These are phyloP conservation scores for Hyphopichia wangnamkhiaoensis DNA, from an alignment of 1,139 yeast species.

Conservation along the genomic window DNA sequence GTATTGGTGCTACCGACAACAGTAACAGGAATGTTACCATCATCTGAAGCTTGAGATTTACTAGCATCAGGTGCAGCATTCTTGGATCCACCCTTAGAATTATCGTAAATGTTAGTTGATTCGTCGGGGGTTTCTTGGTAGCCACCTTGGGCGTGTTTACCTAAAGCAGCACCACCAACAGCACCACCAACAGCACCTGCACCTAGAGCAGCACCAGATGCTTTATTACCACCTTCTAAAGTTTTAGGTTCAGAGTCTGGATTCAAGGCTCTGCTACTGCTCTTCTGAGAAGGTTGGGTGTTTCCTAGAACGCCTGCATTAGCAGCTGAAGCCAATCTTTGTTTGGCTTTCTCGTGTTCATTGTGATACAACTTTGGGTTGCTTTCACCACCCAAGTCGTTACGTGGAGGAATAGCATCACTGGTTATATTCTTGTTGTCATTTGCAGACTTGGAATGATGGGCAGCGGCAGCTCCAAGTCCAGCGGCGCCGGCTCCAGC, in stretches of 20 bases:
- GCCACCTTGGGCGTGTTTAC: too few relatives aligned
- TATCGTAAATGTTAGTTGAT: background rate
- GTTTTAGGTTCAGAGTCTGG: background rate
- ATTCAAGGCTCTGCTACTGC: background rate
- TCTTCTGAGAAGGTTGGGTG: background rate
- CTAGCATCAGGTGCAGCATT: background rate
- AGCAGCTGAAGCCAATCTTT: slow-evolving; percentile 15
- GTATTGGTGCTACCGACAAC: slow-evolving; percentile 33
- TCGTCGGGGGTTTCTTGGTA: slow-evolving; percentile 1
- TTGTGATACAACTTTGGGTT: slow-evolving; percentile 11
- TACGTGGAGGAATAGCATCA: slow-evolving; percentile 6
- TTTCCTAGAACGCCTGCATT: slow-evolving; percentile 18
- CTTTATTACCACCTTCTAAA: background rate
- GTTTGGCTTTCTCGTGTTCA: slow-evolving; percentile 17
- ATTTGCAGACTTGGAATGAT: background rate
- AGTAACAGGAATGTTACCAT: slow-evolving; percentile 18
- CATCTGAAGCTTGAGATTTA: slow-evolving; percentile 5
- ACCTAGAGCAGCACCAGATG: slow-evolving; percentile 1
- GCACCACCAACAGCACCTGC: background rate
- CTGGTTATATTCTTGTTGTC: slow-evolving; percentile 1
- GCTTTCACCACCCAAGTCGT: slow-evolving; percentile 9
- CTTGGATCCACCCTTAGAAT: background rate
- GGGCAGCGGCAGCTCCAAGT: slow-evolving; percentile 1
- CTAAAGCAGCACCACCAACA: background rate
- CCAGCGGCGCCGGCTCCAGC: slow-evolving; percentile 7